These are phyloP conservation scores for Rhizopogon vinicolor DNA, from an alignment of 768 basidiomycete species.

Conservation along the genomic window DNA sequence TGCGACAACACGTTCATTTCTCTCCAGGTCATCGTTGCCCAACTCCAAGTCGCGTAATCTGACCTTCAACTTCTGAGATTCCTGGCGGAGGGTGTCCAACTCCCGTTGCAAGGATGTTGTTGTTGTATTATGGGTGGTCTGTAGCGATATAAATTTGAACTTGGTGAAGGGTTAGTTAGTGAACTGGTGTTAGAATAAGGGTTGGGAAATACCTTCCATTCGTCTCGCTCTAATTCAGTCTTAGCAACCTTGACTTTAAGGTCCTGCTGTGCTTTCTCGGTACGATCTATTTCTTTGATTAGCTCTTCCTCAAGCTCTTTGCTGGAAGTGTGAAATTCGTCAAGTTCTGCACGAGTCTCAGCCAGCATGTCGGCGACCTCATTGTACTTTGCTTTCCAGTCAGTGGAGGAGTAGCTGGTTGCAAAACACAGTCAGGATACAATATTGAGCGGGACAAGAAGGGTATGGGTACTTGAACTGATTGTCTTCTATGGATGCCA, in stretches of 20 bases:
- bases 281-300: slow-evolving; percentile 84
- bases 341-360: slow-evolving; percentile 81
- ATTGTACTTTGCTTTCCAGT: slow-evolving; percentile 78
- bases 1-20: slow-evolving; percentile 86
- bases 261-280: slow-evolving; percentile 81
- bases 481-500: slow-evolving; percentile 61
- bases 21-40: slow-evolving; percentile 96
- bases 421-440: slow-evolving; percentile 14
- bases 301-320: slow-evolving; percentile 93
- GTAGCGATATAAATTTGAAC: slow-evolving; percentile 83
- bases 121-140: slow-evolving; percentile 88
- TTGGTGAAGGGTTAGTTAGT: slow-evolving; percentile 22
- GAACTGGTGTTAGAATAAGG: not conserved
- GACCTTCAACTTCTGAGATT: slow-evolving; percentile 64
- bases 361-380: slow-evolving; percentile 81
- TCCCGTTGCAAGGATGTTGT: slow-evolving; percentile 90
- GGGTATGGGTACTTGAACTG: slow-evolving; percentile 44
- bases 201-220: slow-evolving; percentile 77
- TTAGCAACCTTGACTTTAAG: slow-evolving; percentile 66
- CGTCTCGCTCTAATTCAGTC: slow-evolving; percentile 74
- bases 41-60: slow-evolving; percentile 88
- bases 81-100: slow-evolving; percentile 75
- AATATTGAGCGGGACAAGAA: slow-evolving; percentile 11
- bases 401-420: slow-evolving; percentile 51
- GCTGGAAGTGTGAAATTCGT: slow-evolving; percentile 82